A percentile compares a stretch with the other conserved stretches of the same genome.
phyloP scores from a whole-genome alignment of 192 early-diverging fungal species.

The Entophlyctis helioformis region DNA sequence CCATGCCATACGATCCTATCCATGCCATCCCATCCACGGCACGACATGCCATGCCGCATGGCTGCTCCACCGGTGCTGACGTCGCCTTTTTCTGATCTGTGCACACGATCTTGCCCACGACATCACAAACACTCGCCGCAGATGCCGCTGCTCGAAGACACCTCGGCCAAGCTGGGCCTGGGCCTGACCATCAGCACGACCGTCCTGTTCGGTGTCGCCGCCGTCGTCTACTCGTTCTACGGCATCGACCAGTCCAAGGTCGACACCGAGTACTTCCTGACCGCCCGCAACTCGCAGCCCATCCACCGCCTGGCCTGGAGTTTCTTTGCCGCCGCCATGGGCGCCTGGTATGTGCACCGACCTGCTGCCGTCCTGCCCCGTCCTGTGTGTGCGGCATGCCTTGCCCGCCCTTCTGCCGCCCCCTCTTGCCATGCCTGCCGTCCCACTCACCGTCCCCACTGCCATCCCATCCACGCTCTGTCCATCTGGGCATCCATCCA shows the following conservation, averaged over 20 bases:
- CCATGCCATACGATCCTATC: too few relatives aligned
- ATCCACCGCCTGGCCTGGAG: conserved; percentile 15
- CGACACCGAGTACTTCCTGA: conserved; percentile 31
- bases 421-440: conserved; percentile 2
- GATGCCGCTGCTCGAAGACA: too few relatives aligned
- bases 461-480: neutral
- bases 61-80: too few relatives aligned
- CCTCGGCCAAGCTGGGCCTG: conserved; percentile 14
- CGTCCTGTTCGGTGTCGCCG: conserved; percentile 15
- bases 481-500: neutral
- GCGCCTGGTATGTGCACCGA: conserved; percentile 17
- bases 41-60: too few relatives aligned
- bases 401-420: neutral
- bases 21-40: too few relatives aligned
- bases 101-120: too few relatives aligned
- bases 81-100: too few relatives aligned
- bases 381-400: neutral
- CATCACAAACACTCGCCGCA: too few relatives aligned
- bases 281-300: conserved; percentile 23
- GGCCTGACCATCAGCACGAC: conserved; percentile 1
- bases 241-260: neutral
- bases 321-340: conserved; percentile 29
- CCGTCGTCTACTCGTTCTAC: neutral
- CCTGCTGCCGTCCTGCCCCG: neutral
- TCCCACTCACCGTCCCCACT: neutral